These are phyloP conservation scores for Arabidopsis hybrid DNA, from an alignment of 441 rosid genomes.

Conservation along the genomic window DNA sequence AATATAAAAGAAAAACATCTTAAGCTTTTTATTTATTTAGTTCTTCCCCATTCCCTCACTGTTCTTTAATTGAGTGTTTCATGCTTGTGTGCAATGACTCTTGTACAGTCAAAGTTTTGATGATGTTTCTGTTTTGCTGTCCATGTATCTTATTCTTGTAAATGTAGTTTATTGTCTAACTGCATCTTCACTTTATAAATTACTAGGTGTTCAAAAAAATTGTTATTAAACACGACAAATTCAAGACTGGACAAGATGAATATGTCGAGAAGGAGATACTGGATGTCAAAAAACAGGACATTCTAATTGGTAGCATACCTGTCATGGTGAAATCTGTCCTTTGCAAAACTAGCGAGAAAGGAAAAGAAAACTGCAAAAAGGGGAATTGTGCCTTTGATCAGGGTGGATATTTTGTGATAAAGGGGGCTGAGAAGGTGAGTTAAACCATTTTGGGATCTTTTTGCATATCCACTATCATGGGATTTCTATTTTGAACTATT, in stretches of 20 bases:
- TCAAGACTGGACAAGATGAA: constrained; percentile 83
- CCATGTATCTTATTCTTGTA: constrained; percentile 15
- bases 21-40: not conserved
- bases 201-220: constrained; percentile 60
- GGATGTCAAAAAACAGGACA: constrained; percentile 52
- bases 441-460: constrained; percentile 11
- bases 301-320: constrained; percentile 81
- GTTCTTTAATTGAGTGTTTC: not conserved
- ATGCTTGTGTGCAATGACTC: not conserved
- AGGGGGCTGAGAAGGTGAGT: constrained; percentile 93
- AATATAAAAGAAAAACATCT: not conserved
- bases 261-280: constrained; percentile 51
- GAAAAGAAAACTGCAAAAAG: constrained; percentile 43
- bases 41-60: constrained; percentile 9
- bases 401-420: constrained; percentile 87
- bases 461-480: not conserved
- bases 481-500: constrained; percentile 27
- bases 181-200: constrained; percentile 27
- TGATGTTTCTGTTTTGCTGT: constrained; percentile 32
- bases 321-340: constrained; percentile 88
- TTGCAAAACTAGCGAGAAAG: constrained; percentile 55
- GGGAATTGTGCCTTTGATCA: constrained; percentile 91
- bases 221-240: constrained; percentile 69
- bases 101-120: constrained; percentile 7
- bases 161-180: constrained; percentile 9